Percentiles rank a stretch among this genome's conserved stretches.
These are phyloP conservation scores for Prunus davidiana DNA, from an alignment of 306 rosid genomes.

Conservation along the genomic window DNA sequence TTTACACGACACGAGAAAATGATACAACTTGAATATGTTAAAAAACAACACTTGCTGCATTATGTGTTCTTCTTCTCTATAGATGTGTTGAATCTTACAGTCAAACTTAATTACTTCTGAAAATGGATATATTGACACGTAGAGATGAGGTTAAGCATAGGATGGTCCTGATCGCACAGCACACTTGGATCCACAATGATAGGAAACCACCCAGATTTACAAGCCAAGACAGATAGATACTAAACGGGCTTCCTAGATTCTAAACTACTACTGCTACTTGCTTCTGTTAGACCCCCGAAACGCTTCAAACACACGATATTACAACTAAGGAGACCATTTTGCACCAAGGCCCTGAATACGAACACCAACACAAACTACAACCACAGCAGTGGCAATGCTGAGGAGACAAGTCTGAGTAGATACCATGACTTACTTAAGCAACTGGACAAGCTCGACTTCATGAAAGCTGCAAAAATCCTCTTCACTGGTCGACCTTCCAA, in stretches of 20 bases:
- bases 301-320: constrained; percentile 23
- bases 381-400: constrained; percentile 17
- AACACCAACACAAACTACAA: background rate
- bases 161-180: background rate
- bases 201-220: background rate
- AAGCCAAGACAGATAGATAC: background rate
- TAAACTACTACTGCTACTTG: too few species aligned
- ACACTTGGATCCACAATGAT: background rate
- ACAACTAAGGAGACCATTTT: constrained; percentile 33
- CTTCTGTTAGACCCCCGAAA: constrained; percentile 22
- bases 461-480: constrained; percentile 71
- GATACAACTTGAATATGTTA: too few species aligned
- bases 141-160: background rate
- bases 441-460: constrained; percentile 68
- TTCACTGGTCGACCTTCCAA: constrained; percentile 59
- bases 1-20: background rate
- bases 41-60: too few species aligned
- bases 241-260: too few species aligned
- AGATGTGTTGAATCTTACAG: too few species aligned
- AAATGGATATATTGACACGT: too few species aligned
- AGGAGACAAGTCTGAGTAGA: constrained; percentile 24
- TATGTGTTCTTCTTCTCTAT: too few species aligned
- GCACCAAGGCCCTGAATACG: constrained; percentile 12
- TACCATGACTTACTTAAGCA: constrained; percentile 50
- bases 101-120: too few species aligned